Evolutionary conservation across 1,284 basidiomycete species (phyloP), one percentile per base, ranked within the genome.

Genomic region (Ceratobasidium theobromae): DNA sequence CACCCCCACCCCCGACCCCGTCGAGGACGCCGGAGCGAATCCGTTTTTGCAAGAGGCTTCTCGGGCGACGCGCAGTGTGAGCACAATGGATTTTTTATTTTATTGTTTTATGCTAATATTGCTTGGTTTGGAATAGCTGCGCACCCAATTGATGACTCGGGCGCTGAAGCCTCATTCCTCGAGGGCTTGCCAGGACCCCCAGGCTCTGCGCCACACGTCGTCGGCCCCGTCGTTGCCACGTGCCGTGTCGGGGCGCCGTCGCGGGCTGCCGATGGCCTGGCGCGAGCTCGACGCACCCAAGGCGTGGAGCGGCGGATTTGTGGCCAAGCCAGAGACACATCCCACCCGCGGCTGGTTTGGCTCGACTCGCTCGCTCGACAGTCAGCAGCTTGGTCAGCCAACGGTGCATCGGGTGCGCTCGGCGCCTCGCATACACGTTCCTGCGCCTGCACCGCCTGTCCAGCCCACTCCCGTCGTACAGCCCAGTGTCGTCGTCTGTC

Each of bases 211-310:
- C 33, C 57, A 60, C 33, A 30, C 43, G 30, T 49, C 30, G 27
- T 60, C 57, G 12, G 57, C 57, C 3, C 57, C 57, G 1, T 60
- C 57, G 25, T 27, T 60, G 45, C 45, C 57, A 25, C 57, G 57
- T 33, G 45, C 32, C 43, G 6, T 40, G 18, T 60, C 57, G 11
- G 28, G 27, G 16, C 57, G 57, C 3, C 45, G 57, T 32, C 57
- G 57, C 32, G 57, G 16, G 14, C 46, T 60, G 8, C 57, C 57
- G n/a, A 16, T 45, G 11, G 43, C 57, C 12, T 60, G 57, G 57
- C 57, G 57, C 25, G 57, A 60, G 9, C 35, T 8, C 9, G 35
- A 8, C 16, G 35, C 16, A 8, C 35, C 35, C 35, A 38, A 38
- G 16, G 9, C 35, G 8, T 60, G 57, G 57, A 60, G 57, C 23